Evolutionary conservation across 441 rosid species (phyloP).

Genomic region (Arabidopsis hybrid): DNA sequence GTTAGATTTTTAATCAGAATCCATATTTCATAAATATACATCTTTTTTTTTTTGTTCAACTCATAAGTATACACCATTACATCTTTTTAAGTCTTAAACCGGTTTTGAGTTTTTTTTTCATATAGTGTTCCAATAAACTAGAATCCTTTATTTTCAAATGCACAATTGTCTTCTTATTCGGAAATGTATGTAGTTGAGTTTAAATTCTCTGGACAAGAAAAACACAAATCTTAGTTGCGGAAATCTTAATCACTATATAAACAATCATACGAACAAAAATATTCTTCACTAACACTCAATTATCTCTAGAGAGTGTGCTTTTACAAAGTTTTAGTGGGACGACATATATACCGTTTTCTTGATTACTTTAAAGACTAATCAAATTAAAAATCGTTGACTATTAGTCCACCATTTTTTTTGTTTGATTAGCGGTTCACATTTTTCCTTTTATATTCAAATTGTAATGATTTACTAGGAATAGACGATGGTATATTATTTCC

Average conservation of each 20-base stretch:
- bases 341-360: not conserved
- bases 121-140: not conserved
- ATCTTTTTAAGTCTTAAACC: not conserved
- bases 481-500: not conserved
- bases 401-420: not conserved
- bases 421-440: not conserved
- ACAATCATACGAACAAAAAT: not conserved
- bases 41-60: too few relatives aligned
- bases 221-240: not conserved
- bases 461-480: constrained; percentile 11
- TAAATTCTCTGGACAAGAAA: not conserved
- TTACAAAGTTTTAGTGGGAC: constrained; percentile 12
- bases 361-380: constrained; percentile 1
- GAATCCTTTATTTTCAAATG: not conserved
- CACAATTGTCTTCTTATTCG: not conserved
- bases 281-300: not conserved
- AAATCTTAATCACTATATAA: not conserved
- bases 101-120: not conserved
- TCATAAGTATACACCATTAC: not conserved
- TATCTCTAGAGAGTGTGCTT: not conserved
- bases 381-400: constrained; percentile 8
- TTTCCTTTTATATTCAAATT: not conserved
- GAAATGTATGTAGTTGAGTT: not conserved
- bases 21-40: constrained; percentile 9
- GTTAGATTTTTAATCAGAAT: not conserved